Base-by-base conservation (phyloP, 345 rosid genomes). In the Rhizophora apiculata region DNA sequence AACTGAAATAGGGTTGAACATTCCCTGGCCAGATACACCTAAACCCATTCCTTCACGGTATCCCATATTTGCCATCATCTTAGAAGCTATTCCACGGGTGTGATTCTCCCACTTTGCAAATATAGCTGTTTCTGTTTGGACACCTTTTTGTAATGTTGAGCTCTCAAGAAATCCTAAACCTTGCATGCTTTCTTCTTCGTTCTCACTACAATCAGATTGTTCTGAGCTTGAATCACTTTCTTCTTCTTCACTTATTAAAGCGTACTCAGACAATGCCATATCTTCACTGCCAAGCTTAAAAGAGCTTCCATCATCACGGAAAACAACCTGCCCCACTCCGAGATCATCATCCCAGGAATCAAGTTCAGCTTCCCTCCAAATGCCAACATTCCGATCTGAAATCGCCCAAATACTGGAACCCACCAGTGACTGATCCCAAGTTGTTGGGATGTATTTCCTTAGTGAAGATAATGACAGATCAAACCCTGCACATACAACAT, bases 81-180 rank as follows among this genome's bases (percentile, higher is more conserved):
- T 92, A 29, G 98, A 95, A 61, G 99, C 98, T 71, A 92, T 78
- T 11, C 98, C 99, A 32, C 98, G 82, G 0, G 98, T 90, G 84
- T 92, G 98, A 70, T 90, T 95, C 83, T 95, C 99, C 99, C 99
- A 95, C 68, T 84, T 88, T 0, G 97, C 93, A 79, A 94, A 94
- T 72, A 88, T 73, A 37, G 83, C 82, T 22, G 97, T 95, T 27
- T 88, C 96, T 11, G 80, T 89, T 78, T 87, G 99, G 57, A 88
- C 60, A 19, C 96, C 96, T 72, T 84, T 86, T 73, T 70, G 84
- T 69, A 68, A 80, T 61, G 79, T 67, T 58, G 81, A 74, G 84
- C 79, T 80, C 64, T 78, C 91, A 54, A 85, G 69, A 82, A 92
- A 82, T 64, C 96, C 97, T 73, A 95, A 64, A 60, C 97, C 96